These are phyloP conservation scores for Lojkania enalia DNA, from an alignment of 2,329 filamentous ascomycete species.

Conservation along the genomic window DNA sequence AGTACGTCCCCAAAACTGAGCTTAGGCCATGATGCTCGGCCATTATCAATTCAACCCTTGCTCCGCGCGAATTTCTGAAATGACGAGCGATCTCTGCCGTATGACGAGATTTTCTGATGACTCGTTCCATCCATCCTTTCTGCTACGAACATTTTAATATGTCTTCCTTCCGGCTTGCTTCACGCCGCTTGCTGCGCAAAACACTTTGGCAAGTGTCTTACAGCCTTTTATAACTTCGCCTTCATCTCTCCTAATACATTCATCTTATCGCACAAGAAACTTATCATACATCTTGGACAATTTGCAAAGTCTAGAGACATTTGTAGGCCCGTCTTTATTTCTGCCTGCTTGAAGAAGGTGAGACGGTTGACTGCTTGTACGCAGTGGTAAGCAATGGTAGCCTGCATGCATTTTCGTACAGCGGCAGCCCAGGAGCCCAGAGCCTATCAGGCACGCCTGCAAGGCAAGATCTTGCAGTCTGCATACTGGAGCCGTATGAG, in stretches of 20 bases:
- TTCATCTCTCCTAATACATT: no score
- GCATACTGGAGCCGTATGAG: slow-evolving; percentile 7
- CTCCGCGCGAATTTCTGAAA: slow-evolving; percentile 14
- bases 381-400: no score
- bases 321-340: no score
- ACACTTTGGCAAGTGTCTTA: not conserved
- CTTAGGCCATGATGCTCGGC: slow-evolving; percentile 10
- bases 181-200: not conserved
- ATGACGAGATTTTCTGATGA: slow-evolving; percentile 22
- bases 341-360: no score
- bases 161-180: not conserved
- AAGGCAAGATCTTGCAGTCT: not conserved
- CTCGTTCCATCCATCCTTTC: not conserved
- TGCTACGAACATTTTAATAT: not conserved
- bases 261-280: no score
- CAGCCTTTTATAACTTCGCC: not conserved
- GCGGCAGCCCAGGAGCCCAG: no score
- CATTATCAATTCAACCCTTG: slow-evolving; percentile 15
- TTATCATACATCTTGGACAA: no score
- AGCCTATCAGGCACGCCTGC: not conserved
- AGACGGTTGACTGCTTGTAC: no score
- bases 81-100: slow-evolving; percentile 22
- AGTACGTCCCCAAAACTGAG: slow-evolving; percentile 3
- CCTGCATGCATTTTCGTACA: no score
- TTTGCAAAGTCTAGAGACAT: no score